These are phyloP conservation scores for Erigeron canadensis DNA, from an alignment of 129 eudicot species.

Conservation along the genomic window DNA sequence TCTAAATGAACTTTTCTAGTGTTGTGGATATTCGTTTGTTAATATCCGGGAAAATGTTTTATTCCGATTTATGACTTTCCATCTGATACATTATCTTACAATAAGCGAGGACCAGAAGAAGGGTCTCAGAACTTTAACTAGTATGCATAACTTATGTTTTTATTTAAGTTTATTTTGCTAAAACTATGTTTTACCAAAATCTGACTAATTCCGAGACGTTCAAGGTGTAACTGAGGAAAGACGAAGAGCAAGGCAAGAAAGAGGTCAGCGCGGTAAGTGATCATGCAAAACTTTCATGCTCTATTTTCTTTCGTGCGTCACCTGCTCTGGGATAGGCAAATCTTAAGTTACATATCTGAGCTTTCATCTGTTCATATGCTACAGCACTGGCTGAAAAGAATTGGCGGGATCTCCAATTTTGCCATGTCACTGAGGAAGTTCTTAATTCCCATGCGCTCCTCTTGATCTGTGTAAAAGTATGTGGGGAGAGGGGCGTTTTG, in stretches of 20 bases:
- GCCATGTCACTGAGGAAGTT: too few species aligned
- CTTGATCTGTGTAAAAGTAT: too few species aligned
- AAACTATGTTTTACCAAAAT: not conserved
- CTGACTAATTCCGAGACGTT: not conserved
- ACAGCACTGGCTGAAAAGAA: constrained; percentile 13
- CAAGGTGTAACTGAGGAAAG: constrained; percentile 16
- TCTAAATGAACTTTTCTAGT: too few species aligned
- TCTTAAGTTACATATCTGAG: not conserved
- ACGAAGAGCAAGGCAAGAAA: constrained; percentile 12
- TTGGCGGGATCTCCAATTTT: constrained; percentile 4
- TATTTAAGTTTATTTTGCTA: not conserved
- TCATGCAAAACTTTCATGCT: not conserved
- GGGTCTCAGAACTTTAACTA: constrained; percentile 48
- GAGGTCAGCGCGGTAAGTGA: constrained; percentile 4
- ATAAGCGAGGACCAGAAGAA: too few species aligned
- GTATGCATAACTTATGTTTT: constrained; percentile 62
- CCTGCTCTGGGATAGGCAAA: not conserved
- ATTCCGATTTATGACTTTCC: too few species aligned
- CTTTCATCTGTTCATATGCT: not conserved
- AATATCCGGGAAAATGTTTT: too few species aligned
- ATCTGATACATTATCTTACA: too few species aligned
- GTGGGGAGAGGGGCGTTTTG: too few species aligned
- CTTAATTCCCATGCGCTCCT: too few species aligned
- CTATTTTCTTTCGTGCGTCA: not conserved
- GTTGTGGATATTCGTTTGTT: too few species aligned